A percentile compares a stretch with the other conserved stretches of the same genome.
Evolutionary conservation across 306 rosid genomes (phyloP).

Genomic region (Corylus heterophylla): DNA sequence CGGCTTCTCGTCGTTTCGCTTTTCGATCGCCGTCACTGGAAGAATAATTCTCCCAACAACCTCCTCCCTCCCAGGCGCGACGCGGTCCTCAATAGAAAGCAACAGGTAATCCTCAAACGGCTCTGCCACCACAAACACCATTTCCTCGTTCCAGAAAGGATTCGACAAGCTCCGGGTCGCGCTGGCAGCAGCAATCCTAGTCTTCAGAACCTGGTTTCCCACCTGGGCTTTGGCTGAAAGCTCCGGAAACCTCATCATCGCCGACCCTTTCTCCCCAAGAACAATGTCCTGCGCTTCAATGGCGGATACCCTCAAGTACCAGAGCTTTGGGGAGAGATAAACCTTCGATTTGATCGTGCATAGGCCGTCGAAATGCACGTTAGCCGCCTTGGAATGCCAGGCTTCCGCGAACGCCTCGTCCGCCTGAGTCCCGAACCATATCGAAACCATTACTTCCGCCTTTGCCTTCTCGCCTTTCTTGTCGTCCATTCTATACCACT

Average conservation of each 20-base stretch:
- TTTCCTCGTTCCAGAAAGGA: conserved; percentile 61
- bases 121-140: conserved; percentile 63
- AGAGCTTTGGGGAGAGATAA: conserved; percentile 61
- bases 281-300: conserved; percentile 65
- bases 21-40: conserved; percentile 44
- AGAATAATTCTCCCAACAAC: conserved; percentile 44
- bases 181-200: conserved; percentile 43
- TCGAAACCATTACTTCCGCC: conserved; percentile 52
- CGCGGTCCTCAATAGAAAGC: conserved; percentile 47
- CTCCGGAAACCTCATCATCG: conserved; percentile 54
- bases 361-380: conserved; percentile 60
- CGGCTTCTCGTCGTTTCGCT: conserved; percentile 49
- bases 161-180: conserved; percentile 50
- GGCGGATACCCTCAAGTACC: conserved; percentile 51
- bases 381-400: conserved; percentile 68
- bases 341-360: conserved; percentile 67
- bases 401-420: conserved; percentile 68
- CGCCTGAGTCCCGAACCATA: conserved; percentile 73
- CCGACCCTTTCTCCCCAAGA: conserved; percentile 45
- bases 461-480: conserved; percentile 53
- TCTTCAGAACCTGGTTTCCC: conserved; percentile 54
- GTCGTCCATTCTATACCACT: conserved; percentile 70
- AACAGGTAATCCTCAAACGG: conserved; percentile 59
- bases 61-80: conserved; percentile 48
- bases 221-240: conserved; percentile 48